Evolutionary conservation across 169 alveolate genomes (phyloP), one percentile per base, ranked within the genome.

Genomic region (Plasmodium inui): DNA sequence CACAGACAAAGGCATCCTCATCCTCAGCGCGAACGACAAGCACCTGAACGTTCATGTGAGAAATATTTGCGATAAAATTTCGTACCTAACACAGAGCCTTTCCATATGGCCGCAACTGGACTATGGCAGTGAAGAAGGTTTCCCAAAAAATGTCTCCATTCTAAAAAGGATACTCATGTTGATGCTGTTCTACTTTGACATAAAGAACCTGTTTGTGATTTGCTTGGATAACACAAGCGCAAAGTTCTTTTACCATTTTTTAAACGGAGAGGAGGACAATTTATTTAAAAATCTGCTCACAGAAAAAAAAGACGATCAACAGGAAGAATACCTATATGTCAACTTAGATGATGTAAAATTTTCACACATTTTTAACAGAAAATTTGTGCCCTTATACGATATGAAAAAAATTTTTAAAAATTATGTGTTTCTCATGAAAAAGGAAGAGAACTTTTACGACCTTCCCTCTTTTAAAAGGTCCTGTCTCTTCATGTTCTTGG

Each of bases 1-100:
- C 22, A 79, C 94, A 41, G 74, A 88, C 55, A 88, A 88, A 88
- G 94, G 90, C 19, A 78, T 88, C 28, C 83, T 88, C 9, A 19
- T 88, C 70, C 71, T 88, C 71, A 88, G 94, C 72, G 90, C 82
- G n/a, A 78, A 88, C 53, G 90, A 46, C 7, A 88, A 88, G 71
- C 70, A 79, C 22, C 37, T 88, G n/a, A 46, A 88, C 44, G 57
- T 79, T 1, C 39, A 61, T 88, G 94, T 88, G 37, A 57, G 94
- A 88, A 88, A 78, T 88, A 88, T 88, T 17, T 88, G 94, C 53
- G 94, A 88, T 88, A 88, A 88, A 57, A 79, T 88, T 37, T 78
- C 83, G 1, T 88, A 88, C 34, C 73, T 88, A 79, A 78, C 94
- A 12, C 94, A 88, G 82, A 80, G 94, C 19, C 50, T 88, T 26